A percentile compares a stretch with the other conserved stretches of the same genome.
Conservation (phyloP, 495 filamentous ascomycete species). For the Neurospora sp. region DNA sequence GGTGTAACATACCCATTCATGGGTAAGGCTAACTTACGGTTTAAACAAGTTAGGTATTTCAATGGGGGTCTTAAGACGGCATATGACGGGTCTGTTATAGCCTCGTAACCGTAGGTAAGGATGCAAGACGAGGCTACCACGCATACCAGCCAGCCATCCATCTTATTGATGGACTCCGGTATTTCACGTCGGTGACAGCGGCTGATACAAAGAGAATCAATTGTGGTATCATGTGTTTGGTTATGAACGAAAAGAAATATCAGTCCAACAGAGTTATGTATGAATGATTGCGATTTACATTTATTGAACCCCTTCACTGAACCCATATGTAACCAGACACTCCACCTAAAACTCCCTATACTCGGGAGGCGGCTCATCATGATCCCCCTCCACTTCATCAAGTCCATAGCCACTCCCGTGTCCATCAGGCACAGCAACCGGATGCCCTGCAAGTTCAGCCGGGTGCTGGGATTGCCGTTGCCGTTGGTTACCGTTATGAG, state of each 20-base stretch:
- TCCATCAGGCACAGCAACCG: not conserved
- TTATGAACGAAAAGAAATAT: not conserved
- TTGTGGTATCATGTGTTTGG: not conserved
- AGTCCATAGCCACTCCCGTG: not conserved
- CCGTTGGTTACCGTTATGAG: not conserved
- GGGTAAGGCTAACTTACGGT: not conserved
- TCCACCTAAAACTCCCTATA: not conserved
- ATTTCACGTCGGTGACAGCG: too few relatives aligned
- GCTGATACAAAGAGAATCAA: not conserved
- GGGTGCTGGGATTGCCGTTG: not conserved
- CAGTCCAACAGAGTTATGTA: not conserved
- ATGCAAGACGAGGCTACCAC: too few relatives aligned
- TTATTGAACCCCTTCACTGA: not conserved
- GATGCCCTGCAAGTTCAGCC: not conserved
- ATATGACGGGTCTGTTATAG: not conserved
- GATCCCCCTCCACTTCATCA: not conserved
- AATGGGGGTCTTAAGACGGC: not conserved
- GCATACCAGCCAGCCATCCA: not conserved
- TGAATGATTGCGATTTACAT: not conserved
- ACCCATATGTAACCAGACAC: not conserved
- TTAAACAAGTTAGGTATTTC: not conserved
- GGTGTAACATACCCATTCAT: not conserved
- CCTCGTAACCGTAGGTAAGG: not conserved
- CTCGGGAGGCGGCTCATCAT: not conserved
- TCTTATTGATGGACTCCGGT: not conserved